These are phyloP conservation scores for Daldinia decipiens DNA, from an alignment of 495 filamentous ascomycete genomes.

Conservation along the genomic window DNA sequence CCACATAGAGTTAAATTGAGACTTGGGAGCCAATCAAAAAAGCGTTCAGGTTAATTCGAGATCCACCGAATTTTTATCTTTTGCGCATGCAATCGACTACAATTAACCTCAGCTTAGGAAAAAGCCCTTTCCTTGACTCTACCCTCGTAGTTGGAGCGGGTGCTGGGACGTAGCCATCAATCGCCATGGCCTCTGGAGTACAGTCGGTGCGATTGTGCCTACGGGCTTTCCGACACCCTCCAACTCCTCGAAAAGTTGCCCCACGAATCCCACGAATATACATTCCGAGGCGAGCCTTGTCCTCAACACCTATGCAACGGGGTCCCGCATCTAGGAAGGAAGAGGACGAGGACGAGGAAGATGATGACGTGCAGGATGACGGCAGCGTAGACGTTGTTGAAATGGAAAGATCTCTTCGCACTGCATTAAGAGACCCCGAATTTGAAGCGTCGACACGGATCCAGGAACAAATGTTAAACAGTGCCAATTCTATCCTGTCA, in stretches of 20 bases:
- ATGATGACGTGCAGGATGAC: conserved; percentile 14
- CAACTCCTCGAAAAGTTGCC: conserved; percentile 34
- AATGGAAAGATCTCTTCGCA: conserved; percentile 8
- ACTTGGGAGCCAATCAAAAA: conserved; percentile 7
- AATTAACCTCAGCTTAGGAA: background rate
- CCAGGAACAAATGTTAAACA: conserved; percentile 22
- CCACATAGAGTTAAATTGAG: background rate
- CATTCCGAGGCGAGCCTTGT: conserved; percentile 51
- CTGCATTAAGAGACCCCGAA: conserved; percentile 9
- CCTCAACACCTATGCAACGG: conserved; percentile 50
- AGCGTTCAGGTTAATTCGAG: conserved; percentile 1
- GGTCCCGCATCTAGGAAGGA: conserved; percentile 30
- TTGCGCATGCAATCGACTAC: conserved; percentile 18
- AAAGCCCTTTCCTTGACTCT: background rate
- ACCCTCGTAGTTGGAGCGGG: conserved; percentile 6
- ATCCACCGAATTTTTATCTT: conserved; percentile 23
- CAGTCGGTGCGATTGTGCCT: conserved; percentile 60
- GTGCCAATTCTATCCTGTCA: background rate
- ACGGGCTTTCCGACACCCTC: conserved; percentile 51
- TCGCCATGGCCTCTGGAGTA: conserved; percentile 60
- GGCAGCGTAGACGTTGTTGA: conserved; percentile 25
- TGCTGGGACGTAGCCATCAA: conserved; percentile 29
- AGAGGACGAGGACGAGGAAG: conserved; percentile 14
- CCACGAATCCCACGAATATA: conserved; percentile 32
- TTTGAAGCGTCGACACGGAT: conserved; percentile 10